These are phyloP conservation scores for Amanita muscaria DNA, from an alignment of 768 basidiomycete species.

Conservation along the genomic window DNA sequence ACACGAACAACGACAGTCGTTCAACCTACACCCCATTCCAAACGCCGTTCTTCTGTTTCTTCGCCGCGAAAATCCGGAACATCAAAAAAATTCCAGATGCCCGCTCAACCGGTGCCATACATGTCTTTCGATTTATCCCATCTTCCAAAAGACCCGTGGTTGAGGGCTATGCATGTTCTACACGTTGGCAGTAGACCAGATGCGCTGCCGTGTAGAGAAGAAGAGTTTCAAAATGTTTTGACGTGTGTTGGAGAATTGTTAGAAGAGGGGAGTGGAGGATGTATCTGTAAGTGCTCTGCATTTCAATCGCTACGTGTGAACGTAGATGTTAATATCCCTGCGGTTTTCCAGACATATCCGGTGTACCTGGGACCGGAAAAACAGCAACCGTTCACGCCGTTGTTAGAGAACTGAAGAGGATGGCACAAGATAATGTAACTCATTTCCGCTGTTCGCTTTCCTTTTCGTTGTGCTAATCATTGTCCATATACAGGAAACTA, in stretches of 20 bases:
- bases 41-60: slow-evolving; percentile 1
- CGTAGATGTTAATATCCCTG: too few relatives aligned
- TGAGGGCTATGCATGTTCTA: slow-evolving; percentile 81
- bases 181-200: slow-evolving; percentile 94
- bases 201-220: slow-evolving; percentile 79
- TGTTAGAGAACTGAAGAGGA: slow-evolving; percentile 79
- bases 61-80: slow-evolving; percentile 16
- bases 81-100: slow-evolving; percentile 20
- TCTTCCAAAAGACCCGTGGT: slow-evolving; percentile 69
- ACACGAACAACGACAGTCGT: slow-evolving; percentile 38
- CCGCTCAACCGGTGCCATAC: slow-evolving; percentile 18
- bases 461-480: too few relatives aligned
- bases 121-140: slow-evolving; percentile 35
- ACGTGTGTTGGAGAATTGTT: slow-evolving; percentile 74
- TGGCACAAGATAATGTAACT: slow-evolving; percentile 71
- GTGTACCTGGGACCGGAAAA: slow-evolving; percentile 98
- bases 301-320: too few relatives aligned
- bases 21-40: slow-evolving; percentile 47
- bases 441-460: not conserved
- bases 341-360: slow-evolving; percentile 90
- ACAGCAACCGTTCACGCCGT: slow-evolving; percentile 96
- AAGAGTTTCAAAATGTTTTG: slow-evolving; percentile 72
- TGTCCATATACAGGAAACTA: slow-evolving; percentile 65
- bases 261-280: slow-evolving; percentile 91
- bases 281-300: slow-evolving; percentile 63